Percentiles rank a stretch among this genome's conserved stretches.
phyloP scores from a whole-genome alignment of 2,329 filamentous ascomycete species.

The Sporothrix humicola region DNA sequence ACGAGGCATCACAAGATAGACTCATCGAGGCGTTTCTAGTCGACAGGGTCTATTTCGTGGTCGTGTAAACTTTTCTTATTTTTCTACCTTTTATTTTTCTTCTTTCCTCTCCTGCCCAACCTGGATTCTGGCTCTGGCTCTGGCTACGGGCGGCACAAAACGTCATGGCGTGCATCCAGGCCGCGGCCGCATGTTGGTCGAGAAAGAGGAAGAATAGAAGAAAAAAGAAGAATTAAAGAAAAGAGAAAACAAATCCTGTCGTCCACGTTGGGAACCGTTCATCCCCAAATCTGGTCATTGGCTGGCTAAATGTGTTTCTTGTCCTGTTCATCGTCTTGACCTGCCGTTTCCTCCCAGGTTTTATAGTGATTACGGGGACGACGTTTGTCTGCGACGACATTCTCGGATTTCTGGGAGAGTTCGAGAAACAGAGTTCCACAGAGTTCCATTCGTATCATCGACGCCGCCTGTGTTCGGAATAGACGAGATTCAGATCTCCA shows the following conservation, averaged over 20 bases:
- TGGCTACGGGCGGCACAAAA: slow-evolving; percentile 9
- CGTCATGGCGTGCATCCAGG: slow-evolving; percentile 24
- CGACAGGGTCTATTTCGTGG: no score
- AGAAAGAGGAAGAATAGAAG: not conserved
- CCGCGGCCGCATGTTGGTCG: not conserved
- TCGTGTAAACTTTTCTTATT: no score
- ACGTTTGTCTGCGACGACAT: no score
- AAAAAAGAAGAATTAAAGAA: not conserved
- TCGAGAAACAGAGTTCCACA: not conserved
- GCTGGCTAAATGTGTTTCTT: slow-evolving; percentile 22
- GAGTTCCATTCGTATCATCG: slow-evolving; percentile 4
- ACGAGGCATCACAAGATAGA: no score
- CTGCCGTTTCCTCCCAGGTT: not conserved
- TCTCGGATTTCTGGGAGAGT: not conserved
- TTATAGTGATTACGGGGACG: not conserved
- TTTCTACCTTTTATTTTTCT: no score
- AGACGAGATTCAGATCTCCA: not conserved
- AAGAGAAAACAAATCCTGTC: no score
- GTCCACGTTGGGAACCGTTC: not conserved
- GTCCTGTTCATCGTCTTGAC: not conserved
- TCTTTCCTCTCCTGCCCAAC: no score
- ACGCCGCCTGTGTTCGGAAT: not conserved
- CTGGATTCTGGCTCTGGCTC: not conserved
- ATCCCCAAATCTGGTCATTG: not conserved
- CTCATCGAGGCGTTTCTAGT: no score